A percentile compares a stretch with the other conserved stretches of the same genome.
Conservation (phyloP, 1,284 basidiomycete species). For the Ceratorhiza oryzae-sativae region DNA sequence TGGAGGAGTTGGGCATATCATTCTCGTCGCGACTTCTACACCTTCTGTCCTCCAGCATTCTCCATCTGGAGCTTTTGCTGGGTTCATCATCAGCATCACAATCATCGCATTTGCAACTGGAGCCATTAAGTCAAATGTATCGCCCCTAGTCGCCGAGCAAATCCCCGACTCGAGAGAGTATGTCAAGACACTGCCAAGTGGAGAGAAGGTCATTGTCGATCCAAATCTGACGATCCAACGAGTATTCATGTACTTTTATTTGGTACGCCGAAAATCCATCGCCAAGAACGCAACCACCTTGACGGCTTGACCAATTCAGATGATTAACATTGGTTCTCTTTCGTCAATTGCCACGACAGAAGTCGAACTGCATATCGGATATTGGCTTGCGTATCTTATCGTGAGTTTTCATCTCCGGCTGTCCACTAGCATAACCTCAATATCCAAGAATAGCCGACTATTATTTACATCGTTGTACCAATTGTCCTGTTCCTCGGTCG, state of each 20-base stretch:
- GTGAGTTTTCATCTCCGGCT: not conserved
- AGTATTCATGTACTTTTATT: constrained; percentile 45
- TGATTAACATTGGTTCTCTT: constrained; percentile 49
- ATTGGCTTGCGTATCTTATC: constrained; percentile 48
- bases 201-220: constrained; percentile 55
- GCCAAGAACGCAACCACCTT: not conserved
- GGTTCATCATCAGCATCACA: constrained; percentile 52
- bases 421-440: not conserved
- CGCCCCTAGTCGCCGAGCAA: constrained; percentile 51
- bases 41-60: constrained; percentile 40
- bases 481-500: constrained; percentile 52
- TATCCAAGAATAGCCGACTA: constrained; percentile 50
- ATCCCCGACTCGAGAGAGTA: constrained; percentile 42
- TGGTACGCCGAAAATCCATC: constrained; percentile 42
- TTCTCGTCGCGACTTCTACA: constrained; percentile 5
- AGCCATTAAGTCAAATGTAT: constrained; percentile 51
- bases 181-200: constrained; percentile 45
- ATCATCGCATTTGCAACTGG: constrained; percentile 54
- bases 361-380: constrained; percentile 52
- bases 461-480: constrained; percentile 52
- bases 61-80: constrained; percentile 50
- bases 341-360: constrained; percentile 52
- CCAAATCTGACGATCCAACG: constrained; percentile 51
- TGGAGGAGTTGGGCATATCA: constrained; percentile 19
- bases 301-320: not conserved